Conservation (phyloP, 1,284 basidiomycete genomes). For the Fomitiporia mediterranea region DNA sequence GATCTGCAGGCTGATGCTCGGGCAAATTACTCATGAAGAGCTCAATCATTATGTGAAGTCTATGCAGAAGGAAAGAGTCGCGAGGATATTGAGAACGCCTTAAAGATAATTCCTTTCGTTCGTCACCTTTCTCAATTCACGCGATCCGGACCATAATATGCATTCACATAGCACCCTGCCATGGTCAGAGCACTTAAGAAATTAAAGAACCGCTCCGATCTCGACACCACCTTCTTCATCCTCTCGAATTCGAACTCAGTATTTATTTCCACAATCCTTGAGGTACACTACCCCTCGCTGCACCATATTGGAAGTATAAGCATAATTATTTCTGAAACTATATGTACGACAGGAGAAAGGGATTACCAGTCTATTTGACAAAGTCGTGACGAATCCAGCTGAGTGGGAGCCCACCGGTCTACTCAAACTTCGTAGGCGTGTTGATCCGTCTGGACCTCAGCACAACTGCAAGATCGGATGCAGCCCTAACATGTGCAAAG, state of each 20-base stretch:
- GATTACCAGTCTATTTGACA: slow-evolving; percentile 70
- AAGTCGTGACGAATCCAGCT: slow-evolving; percentile 93
- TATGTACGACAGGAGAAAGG: slow-evolving; percentile 56
- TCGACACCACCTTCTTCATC: slow-evolving; percentile 80
- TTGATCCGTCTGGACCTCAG: slow-evolving; percentile 74
- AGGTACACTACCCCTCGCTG: slow-evolving; percentile 41
- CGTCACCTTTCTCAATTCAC: slow-evolving; percentile 31
- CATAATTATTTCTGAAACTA: background rate
- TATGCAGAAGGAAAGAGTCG: slow-evolving; percentile 64
- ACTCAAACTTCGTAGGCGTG: slow-evolving; percentile 72
- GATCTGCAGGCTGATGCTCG: slow-evolving; percentile 2
- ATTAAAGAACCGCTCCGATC: slow-evolving; percentile 59
- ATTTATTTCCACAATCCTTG: slow-evolving; percentile 87
- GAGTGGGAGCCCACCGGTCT: slow-evolving; percentile 72
- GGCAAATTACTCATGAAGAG: slow-evolving; percentile 39
- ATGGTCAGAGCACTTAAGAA: slow-evolving; percentile 86
- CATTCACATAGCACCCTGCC: slow-evolving; percentile 83
- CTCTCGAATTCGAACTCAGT: slow-evolving; percentile 93
- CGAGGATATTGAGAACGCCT: slow-evolving; percentile 73
- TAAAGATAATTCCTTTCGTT: slow-evolving; percentile 85
- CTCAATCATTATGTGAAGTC: slow-evolving; percentile 69
- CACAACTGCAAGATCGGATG: slow-evolving; percentile 89
- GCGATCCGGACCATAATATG: background rate
- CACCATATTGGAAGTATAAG: background rate
- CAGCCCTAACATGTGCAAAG: slow-evolving; percentile 98